phyloP scores from a whole-genome alignment of 192 early-diverging fungal species.

The Umbelopsis sp. region DNA sequence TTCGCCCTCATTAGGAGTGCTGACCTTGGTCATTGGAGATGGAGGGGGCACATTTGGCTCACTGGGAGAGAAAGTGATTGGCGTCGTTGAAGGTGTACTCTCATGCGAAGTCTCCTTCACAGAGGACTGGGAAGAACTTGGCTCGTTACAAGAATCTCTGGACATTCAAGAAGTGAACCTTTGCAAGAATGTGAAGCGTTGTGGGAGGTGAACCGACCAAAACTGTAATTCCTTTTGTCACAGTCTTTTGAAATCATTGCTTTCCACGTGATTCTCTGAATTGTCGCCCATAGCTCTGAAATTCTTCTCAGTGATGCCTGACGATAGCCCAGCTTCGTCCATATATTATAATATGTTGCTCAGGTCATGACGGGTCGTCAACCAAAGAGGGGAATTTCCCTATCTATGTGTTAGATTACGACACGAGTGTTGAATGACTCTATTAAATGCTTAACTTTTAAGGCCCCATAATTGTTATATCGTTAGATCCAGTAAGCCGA shows the following conservation, averaged over 20 bases:
- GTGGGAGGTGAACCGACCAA: not conserved
- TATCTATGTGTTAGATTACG: too few species aligned
- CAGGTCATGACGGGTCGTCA: too few species aligned
- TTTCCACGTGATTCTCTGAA: too few species aligned
- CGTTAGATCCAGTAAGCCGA: too few species aligned
- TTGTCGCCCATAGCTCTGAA: too few species aligned
- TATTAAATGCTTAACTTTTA: too few species aligned
- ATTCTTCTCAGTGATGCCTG: too few species aligned
- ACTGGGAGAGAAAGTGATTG: slow-evolving; percentile 12
- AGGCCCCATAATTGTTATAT: too few species aligned
- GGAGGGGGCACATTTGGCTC: slow-evolving; percentile 14
- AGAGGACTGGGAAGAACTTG: slow-evolving; percentile 13
- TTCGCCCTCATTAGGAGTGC: slow-evolving; percentile 5
- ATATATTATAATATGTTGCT: too few species aligned
- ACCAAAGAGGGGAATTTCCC: too few species aligned
- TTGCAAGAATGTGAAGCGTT: not conserved
- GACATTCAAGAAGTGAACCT: not conserved
- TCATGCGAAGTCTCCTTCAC: slow-evolving; percentile 18
- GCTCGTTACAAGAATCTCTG: slow-evolving; percentile 13
- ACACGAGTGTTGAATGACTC: too few species aligned
- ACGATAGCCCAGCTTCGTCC: too few species aligned
- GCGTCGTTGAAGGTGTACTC: slow-evolving; percentile 14
- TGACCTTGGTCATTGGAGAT: slow-evolving; percentile 21
- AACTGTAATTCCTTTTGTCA: not conserved
- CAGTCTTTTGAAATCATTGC: not conserved